Evolutionary conservation across 2,329 filamentous ascomycete genomes (phyloP), one percentile per base, ranked within the genome.

Genomic region (Elsinoe necatrix): DNA sequence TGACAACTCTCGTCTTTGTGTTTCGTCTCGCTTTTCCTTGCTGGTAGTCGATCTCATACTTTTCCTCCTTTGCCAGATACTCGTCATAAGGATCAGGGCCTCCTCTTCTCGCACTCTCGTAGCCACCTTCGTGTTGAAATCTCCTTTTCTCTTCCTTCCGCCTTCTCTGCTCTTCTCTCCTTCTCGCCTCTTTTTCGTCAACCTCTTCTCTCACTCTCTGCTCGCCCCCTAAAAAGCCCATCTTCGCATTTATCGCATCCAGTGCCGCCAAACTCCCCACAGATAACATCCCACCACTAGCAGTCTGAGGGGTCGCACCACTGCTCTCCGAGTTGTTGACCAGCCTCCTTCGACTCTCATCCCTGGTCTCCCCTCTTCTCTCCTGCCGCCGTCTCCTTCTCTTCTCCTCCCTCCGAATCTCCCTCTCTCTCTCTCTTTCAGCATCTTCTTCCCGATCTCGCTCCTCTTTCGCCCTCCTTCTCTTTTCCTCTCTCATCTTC

Each of bases 191-290:
- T 42, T 59, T 57, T 1, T 59, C 50, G 43, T 57, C 37, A 11
- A 48, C 51, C 29, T 43, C 47, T 54, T 27, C 34, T 42, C 50
- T 45, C 29, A 56, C 41, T 48, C 56, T 52, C 52, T 27, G 35
- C 41, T 57, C 14, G 20, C 47, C 20, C 12, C 31, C 48, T 20
- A 45, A 56, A 55, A 58, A 59, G 2, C 47, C 37, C 42, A 57
- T 42, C 31, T 58, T 48, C 23, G 56, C 52, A 41, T 61, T 63
- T 6, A 55, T 8, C 2, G 80, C 76, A 63, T 89, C 79, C 47
- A 91, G 70, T 64, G 83, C 81, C 11, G 83, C 84, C 50, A 91
- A 70, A 4, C 85, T 82, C 63, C 82, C 80, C 59, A 71, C 74
- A 69, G 65, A 82, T 64, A 77, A 67, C 37, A 70, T 64, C 21